Evolutionary conservation across 169 alveolate genomes (phyloP).

Genomic region (Plasmodium reichenowi): DNA sequence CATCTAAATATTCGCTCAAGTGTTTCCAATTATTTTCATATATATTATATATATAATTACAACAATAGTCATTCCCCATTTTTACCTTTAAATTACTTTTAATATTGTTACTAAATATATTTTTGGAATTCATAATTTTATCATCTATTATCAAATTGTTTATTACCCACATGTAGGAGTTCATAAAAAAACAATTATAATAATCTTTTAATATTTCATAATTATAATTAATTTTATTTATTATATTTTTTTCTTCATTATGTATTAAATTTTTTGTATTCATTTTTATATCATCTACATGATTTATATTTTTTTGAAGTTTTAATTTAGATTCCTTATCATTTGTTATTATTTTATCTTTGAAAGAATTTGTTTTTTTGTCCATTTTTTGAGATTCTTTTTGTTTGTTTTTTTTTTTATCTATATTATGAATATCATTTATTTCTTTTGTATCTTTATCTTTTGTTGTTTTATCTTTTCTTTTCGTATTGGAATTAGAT

Average conservation of each 20-base stretch:
- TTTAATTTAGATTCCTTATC: not conserved
- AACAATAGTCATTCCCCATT: constrained; percentile 74
- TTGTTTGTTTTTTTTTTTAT: not conserved
- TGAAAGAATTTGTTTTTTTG: not conserved
- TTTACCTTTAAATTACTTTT: constrained; percentile 73
- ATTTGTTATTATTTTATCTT: not conserved
- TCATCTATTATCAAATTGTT: constrained; percentile 95
- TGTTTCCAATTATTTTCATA: constrained; percentile 74
- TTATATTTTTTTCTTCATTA: constrained; percentile 48
- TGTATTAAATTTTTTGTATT: not conserved
- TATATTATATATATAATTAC: constrained; percentile 49
- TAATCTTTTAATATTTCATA: constrained; percentile 93
- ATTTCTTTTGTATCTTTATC: not conserved
- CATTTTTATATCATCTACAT: not conserved
- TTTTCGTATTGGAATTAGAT: not conserved
- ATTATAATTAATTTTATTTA: constrained; percentile 64
- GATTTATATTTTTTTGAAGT: not conserved
- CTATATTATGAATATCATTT: not conserved
- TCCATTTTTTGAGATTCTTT: not conserved
- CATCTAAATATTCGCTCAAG: constrained; percentile 59
- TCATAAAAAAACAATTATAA: constrained; percentile 94
- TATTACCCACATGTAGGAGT: constrained; percentile 96
- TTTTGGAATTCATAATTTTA: constrained; percentile 86
- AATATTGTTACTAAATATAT: constrained; percentile 82
- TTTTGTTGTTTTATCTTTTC: not conserved